Evolutionary conservation across 345 rosid species (phyloP), one percentile per base, ranked within the genome.

Genomic region (Adansonia digitata): DNA sequence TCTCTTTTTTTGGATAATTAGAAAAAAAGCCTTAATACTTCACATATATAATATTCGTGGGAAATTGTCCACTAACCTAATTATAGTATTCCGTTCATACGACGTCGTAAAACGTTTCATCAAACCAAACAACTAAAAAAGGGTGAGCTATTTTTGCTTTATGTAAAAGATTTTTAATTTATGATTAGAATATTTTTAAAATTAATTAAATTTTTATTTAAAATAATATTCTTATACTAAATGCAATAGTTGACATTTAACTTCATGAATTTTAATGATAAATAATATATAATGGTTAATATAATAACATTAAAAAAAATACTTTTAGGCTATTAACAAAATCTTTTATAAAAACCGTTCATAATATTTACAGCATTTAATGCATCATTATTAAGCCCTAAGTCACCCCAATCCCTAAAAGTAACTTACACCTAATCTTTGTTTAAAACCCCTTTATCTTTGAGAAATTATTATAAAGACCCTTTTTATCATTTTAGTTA

Each of bases 61-160:
- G 13, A 27, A 57, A 4, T 10, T 56, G 31, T 24, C 35, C 35
- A 12, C 26, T 26, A 9, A 5, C 29, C 12, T 20, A 27, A 2
- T 22, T 5, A 18, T 18, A 5, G 5, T 18, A 46, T n/a, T n/a
- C 8, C 2, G 5, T 13, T 2, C 29, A 20, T 10, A 55, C 8
- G 29, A 27, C 2, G n/a, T 24, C 14, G 34, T 10, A 8, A 10
- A 29, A 5, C 39, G 39, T 29, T 59, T 59, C 64, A 57, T 27
- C 24, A 35, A 35, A 18, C 68, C 68, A 70, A 68, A 74, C 73
- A 53, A 76, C 46, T 12, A 20, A 78, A 56, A 46, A 55, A n/a
- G 14, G 77, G 51, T 80, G 69, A 79, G 83, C 69, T 75, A 74
- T 67, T 71, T 31, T 77, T 74, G 75, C 69, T 76, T 73, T 74